These are phyloP conservation scores for Ophiostoma angusticollis DNA, from an alignment of 2,329 filamentous ascomycete genomes.

Conservation along the genomic window DNA sequence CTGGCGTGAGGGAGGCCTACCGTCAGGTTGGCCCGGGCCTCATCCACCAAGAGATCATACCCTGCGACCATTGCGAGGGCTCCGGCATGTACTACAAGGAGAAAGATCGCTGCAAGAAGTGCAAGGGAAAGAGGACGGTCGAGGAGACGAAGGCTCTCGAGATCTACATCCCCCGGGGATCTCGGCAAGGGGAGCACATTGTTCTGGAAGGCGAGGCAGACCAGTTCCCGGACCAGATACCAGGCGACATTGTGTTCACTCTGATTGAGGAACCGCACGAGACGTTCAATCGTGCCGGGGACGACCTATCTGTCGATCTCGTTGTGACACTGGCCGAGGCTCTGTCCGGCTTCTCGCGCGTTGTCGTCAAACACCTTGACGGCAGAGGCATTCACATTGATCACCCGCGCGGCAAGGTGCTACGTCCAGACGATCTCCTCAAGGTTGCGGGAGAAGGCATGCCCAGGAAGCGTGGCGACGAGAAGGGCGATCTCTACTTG, in stretches of 20 bases:
- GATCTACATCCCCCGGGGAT: slow-evolving; percentile 86
- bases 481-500: slow-evolving; percentile 77
- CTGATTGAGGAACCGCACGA: slow-evolving; percentile 72
- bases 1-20: slow-evolving; percentile 63
- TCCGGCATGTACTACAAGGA: slow-evolving; percentile 82
- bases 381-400: slow-evolving; percentile 76
- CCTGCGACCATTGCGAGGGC: slow-evolving; percentile 74
- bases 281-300: slow-evolving; percentile 67
- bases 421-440: slow-evolving; percentile 73
- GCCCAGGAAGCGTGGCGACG: slow-evolving; percentile 77
- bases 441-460: slow-evolving; percentile 87
- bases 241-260: slow-evolving; percentile 87
- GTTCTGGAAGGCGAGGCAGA: slow-evolving; percentile 88
- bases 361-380: slow-evolving; percentile 85
- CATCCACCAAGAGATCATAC: slow-evolving; percentile 64
- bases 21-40: slow-evolving; percentile 78
- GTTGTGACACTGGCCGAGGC: slow-evolving; percentile 74
- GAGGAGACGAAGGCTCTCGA: slow-evolving; percentile 90
- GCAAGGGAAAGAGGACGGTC: slow-evolving; percentile 80
- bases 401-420: slow-evolving; percentile 67
- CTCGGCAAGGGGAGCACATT: slow-evolving; percentile 78
- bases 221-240: slow-evolving; percentile 75
- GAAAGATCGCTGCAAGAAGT: slow-evolving; percentile 98
- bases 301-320: slow-evolving; percentile 72
- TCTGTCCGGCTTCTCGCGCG: slow-evolving; percentile 76